Conservation (phyloP, 2,329 filamentous ascomycete species). For the Epichloe gansuensis region DNA sequence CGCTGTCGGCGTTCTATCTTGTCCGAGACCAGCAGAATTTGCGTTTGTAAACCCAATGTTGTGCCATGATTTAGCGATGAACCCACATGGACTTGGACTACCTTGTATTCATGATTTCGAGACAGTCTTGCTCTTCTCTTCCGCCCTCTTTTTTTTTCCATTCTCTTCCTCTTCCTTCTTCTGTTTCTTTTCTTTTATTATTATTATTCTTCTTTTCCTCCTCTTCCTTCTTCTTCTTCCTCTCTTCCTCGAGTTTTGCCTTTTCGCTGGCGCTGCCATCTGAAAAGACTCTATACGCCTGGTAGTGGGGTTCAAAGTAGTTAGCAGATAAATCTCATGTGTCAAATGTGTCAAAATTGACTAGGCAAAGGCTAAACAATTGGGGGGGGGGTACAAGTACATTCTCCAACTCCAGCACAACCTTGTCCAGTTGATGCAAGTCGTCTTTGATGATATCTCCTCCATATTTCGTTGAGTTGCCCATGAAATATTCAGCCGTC, state of each 20-base stretch:
- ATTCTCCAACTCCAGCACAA: background rate
- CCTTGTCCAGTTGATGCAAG: background rate
- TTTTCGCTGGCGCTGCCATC: background rate
- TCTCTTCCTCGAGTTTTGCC: background rate
- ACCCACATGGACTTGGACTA: background rate
- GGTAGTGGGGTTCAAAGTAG: background rate
- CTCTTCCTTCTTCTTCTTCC: background rate
- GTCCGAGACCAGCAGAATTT: too few species aligned
- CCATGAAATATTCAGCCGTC: background rate
- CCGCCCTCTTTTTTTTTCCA: background rate
- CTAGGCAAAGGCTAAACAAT: background rate
- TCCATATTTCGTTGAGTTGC: background rate
- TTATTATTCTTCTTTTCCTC: background rate
- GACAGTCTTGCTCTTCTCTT: background rate
- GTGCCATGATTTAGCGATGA: too few species aligned
- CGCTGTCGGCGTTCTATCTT: too few species aligned
- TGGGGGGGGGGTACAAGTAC: background rate
- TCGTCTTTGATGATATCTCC: slow-evolving; percentile 2
- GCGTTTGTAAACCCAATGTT: too few species aligned
- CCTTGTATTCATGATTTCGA: background rate
- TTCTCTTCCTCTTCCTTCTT: background rate
- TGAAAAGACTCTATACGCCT: background rate
- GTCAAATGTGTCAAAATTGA: background rate
- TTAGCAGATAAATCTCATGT: background rate
- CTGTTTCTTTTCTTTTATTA: background rate